Evolutionary conservation across 257 asterid genomes (phyloP).

Genomic region (Fraxinus pennsylvanica): DNA sequence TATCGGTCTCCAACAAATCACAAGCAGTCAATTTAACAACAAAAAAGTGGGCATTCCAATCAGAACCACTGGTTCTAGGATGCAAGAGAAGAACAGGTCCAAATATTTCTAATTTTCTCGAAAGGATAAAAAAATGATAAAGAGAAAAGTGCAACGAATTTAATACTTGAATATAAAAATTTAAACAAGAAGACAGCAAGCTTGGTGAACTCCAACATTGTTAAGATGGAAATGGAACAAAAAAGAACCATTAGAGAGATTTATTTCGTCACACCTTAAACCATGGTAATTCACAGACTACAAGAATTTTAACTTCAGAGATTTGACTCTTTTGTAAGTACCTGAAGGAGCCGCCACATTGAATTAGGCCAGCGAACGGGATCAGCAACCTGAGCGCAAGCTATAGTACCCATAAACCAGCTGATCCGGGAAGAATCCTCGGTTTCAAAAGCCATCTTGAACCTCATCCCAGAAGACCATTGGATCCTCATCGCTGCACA

Average conservation of each 20-base stretch:
- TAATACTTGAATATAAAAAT: neutral
- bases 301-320: neutral
- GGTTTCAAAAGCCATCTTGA: constrained; percentile 58
- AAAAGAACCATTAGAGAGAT: neutral
- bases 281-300: neutral
- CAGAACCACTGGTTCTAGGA: no score
- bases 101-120: neutral
- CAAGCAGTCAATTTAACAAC: no score
- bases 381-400: constrained; percentile 44
- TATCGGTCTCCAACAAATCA: no score
- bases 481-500: constrained; percentile 43
- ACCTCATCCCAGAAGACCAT: constrained; percentile 58
- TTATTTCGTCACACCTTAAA: neutral
- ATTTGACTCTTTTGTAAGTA: constrained; percentile 5
- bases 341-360: constrained; percentile 58
- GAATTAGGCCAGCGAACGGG: constrained; percentile 61
- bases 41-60: no score
- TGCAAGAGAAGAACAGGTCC: neutral
- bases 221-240: no score
- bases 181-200: neutral
- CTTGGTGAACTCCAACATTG: neutral
- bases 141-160: neutral
- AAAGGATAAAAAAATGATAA: neutral
- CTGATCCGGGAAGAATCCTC: constrained; percentile 53
- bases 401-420: constrained; percentile 57